Evolutionary conservation across 1,284 basidiomycete genomes (phyloP), one percentile per base, ranked within the genome.

Genomic region (Ganoderma meredithae): DNA sequence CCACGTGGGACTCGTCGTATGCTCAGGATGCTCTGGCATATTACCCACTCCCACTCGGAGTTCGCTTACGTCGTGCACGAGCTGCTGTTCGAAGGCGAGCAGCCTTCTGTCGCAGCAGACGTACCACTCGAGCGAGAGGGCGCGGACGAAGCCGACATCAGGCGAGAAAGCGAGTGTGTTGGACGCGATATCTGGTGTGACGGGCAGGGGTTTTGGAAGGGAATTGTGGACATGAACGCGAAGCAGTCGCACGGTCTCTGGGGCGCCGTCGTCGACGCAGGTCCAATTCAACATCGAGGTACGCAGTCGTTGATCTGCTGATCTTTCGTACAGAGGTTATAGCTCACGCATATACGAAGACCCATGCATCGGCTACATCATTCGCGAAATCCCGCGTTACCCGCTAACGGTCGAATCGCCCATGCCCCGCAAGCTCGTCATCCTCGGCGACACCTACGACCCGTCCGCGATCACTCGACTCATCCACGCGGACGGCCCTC

Each of bases 1-100:
- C 95, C 95, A 0, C 86, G 88, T 2, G 95, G 95, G 13, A 81
- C 97, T n/a, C 90, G 96, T 49, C 81, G 84, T 31, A 91, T 97
- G 78, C 82, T 97, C 25, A 90, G 96, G 43, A 87, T 86, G 44
- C 89, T 88, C 53, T 83, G 97, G 68, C 83, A 85, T 47, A 84
- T 94, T 78, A 96, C 95, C 0, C 81, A 87, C 53, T 89, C 89
- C 3, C 84, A 82, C 44, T 88, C 91, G 1, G 82, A 85, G 0
- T 89, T 92, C 36, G 88, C 84, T 15, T 97, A 91, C 74, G 88
- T 86, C 22, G 93, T 96, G 0, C 94, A 97, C 77, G 96, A 97
- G 78, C 85, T 97, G 0, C 82, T 97, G 15, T 84, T 82, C 40
- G 73, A 81, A 0, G 82, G 81, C 17, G 88, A 90, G 65, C 86